Base-by-base conservation (phyloP, 306 rosid species). In the Cucurbita pepo region DNA sequence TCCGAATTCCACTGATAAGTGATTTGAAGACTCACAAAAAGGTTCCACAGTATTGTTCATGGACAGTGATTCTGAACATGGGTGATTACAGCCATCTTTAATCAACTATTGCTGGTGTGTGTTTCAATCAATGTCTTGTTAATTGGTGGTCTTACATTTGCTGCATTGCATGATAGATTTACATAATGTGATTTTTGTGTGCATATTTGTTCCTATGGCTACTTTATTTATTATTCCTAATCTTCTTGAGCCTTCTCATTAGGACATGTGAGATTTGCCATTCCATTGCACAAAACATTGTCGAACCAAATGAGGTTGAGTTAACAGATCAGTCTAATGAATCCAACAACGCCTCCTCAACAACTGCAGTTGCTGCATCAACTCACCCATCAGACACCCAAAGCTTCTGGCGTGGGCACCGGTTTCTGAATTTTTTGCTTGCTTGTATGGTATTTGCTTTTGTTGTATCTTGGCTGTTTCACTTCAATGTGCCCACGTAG, bases 191-290 rank as follows among this genome's bases (percentile, higher is more conserved):
- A 25, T 67, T 47, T 22, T 67, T 69, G 21, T 69, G 57, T 69
- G 57, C 44, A 48, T 45, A 21, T 66, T 69, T 14, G 54, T 69
- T 45, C 41, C 15, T 48, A 12, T 69, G 45, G 25, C 73, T 50
- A 25, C 58, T 69, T 48, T 0, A 48, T 16, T n/a, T 47, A 53
- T 44, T 48, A 53, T 44, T 53, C 63, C 55, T 53, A 41, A 62
- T 80, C 56, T 22, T 73, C 75, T 80, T 73, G 44, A 63, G 45
- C 75, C 79, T 75, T 47, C 37, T 48, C 47, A 37, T 52, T 54
- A 91, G 99, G 92, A 94, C 95, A 22, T 94, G 99, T 43, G 99
- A 94, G 86, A 94, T 91, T 66, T 94, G 99, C 25, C 92, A 89
- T 71, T 82, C 96, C 18, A 61, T 86, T 25, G 99, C 97, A 5